phyloP scores from a whole-genome alignment of 2,329 filamentous ascomycete genomes.

The Huntiella moniliformis region DNA sequence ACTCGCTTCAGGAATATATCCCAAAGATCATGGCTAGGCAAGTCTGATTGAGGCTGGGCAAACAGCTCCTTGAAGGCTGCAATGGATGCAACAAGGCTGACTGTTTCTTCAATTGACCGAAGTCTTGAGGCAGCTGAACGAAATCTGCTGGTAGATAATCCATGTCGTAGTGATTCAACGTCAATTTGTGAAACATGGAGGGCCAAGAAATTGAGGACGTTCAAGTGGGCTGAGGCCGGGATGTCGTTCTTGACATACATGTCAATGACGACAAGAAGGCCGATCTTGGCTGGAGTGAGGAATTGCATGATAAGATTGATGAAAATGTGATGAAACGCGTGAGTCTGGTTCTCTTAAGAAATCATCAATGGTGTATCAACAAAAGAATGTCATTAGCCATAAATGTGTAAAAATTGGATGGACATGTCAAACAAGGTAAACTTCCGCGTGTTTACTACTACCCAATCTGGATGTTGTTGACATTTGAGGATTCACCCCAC shows the following conservation, averaged over 20 bases:
- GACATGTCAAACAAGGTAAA: too few species aligned
- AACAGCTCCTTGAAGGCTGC: constrained; percentile 42
- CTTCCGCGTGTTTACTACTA: too few species aligned
- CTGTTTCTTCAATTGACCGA: constrained; percentile 29
- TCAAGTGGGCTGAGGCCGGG: constrained; percentile 49
- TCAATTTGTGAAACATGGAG: constrained; percentile 41
- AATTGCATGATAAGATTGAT: constrained; percentile 48
- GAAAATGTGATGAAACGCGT: too few species aligned
- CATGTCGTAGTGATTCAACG: constrained; percentile 13
- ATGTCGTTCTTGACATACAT: constrained; percentile 59
- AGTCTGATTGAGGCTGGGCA: constrained; percentile 26
- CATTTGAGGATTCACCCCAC: too few species aligned
- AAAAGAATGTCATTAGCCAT: too few species aligned
- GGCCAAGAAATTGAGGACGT: constrained; percentile 62
- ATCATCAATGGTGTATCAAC: too few species aligned
- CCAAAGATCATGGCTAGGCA: constrained; percentile 70
- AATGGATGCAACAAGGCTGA: constrained; percentile 35
- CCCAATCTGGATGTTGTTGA: too few species aligned
- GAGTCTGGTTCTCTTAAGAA: too few species aligned
- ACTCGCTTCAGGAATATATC: constrained; percentile 65
- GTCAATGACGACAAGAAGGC: constrained; percentile 60
- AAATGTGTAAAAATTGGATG: too few species aligned
- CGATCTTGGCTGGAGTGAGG: constrained; percentile 76
- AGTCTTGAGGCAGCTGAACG: constrained; percentile 17
- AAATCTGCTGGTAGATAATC: constrained; percentile 7